Base-by-base conservation (phyloP, 2,329 filamentous ascomycete species). In the Aschersonia sp. region DNA sequence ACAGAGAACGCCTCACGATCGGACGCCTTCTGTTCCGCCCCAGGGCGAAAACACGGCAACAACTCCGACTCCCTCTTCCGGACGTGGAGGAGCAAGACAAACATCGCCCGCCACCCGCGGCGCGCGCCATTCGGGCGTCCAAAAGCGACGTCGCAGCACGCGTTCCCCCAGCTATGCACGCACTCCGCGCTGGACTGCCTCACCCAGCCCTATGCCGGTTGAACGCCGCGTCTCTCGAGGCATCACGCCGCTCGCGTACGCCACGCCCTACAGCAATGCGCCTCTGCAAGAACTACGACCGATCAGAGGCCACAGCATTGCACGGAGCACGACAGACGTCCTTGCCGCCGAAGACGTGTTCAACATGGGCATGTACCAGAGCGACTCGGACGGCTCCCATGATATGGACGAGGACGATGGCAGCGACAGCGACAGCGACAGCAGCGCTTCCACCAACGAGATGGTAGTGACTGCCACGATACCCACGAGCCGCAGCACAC, bases 181-280 rank as follows among this genome's bases (percentile, higher is more conserved):
- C 51, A 80, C 77, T 0, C 77, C 78, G 0, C 69, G 75, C 30
- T 75, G 71, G 67, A 80, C 73, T 49, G 65, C 64, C 31, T 75
- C 64, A 48, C 71, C 64, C 45, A 75, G 64, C 56, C 66, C 69
- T 4, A 60, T 65, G 51, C 65, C 64, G 4, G 59, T 58, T 5
- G 64, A 68, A 43, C 61, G 61, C 47, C 54, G 60, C 55, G 32
- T 43, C 12, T 29, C 31, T 12, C 50, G 52, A 2, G 62, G 61
- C 10, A 69, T 68, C 9, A 78, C 74, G 0, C 83, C 82, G 0
- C 80, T 80, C 53, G 80, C 79, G n/a, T 89, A 89, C 56, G 82
- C 83, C 3, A 89, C 85, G 0, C 85, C 85, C 0, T 73, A 82
- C 58, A 88, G 83, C 56, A 82, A 80, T 51, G 75, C 70, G 3